A percentile compares a stretch with the other conserved stretches of the same genome.
Evolutionary conservation across 306 rosid genomes (phyloP).

Genomic region (Delonix regia): DNA sequence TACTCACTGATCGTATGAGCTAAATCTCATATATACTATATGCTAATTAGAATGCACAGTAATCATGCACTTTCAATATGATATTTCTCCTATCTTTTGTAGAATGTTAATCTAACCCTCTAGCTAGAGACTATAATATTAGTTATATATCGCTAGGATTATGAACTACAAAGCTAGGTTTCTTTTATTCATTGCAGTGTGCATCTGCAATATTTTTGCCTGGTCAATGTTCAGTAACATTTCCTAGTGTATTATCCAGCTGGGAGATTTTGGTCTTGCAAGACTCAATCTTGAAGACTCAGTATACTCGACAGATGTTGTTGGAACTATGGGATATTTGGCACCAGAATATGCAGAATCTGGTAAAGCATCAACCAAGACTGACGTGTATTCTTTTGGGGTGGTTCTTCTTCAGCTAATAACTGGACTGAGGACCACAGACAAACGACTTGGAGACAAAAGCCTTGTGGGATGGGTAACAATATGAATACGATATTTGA

Average conservation of each 20-base stretch:
- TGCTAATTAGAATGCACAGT: neutral
- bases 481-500: neutral
- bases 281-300: constrained; percentile 51
- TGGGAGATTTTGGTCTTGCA: constrained; percentile 88
- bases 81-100: neutral
- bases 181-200: too few relatives aligned
- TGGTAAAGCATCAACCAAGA: constrained; percentile 72
- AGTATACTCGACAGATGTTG: constrained; percentile 55
- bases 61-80: neutral
- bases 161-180: neutral
- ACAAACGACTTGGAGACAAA: constrained; percentile 58
- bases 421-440: constrained; percentile 68
- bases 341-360: constrained; percentile 83
- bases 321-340: constrained; percentile 68
- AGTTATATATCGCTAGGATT: neutral
- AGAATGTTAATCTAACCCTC: too few relatives aligned
- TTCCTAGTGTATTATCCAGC: constrained; percentile 31
- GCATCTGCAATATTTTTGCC: neutral
- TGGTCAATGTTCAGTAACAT: neutral
- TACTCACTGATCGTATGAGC: neutral
- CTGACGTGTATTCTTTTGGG: constrained; percentile 83
- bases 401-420: constrained; percentile 76
- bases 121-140: too few relatives aligned
- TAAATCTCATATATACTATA: neutral
- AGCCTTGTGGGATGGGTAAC: constrained; percentile 82